Percentiles rank a stretch among this genome's conserved stretches.
Evolutionary conservation across 345 rosid species (phyloP).

Genomic region (Carallia brachiata): DNA sequence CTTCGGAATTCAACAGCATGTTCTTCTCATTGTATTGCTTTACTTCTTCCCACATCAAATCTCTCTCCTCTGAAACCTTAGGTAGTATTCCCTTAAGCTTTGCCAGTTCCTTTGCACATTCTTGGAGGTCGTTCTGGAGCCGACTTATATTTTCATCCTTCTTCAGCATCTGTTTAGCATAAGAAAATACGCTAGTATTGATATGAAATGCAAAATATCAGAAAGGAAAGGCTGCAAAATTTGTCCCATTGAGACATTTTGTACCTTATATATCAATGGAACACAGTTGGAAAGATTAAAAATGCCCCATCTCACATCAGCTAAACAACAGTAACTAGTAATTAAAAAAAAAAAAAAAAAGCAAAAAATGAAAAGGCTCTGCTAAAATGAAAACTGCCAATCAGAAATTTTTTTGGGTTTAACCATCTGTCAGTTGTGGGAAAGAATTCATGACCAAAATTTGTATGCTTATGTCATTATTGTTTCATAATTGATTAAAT

Average conservation of each 20-base stretch:
- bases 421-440: too few species aligned
- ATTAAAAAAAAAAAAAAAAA: too few species aligned
- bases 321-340: too few species aligned
- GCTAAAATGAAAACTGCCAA: too few species aligned
- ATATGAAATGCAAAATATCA: neutral
- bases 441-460: too few species aligned
- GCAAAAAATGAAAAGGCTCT: too few species aligned
- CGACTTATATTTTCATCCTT: conserved; percentile 60
- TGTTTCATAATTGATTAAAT: too few species aligned
- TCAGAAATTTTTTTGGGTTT: too few species aligned
- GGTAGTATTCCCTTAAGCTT: conserved; percentile 51
- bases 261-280: too few species aligned
- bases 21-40: conserved; percentile 75
- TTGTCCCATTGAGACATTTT: neutral
- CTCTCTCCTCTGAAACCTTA: conserved; percentile 77
- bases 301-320: too few species aligned
- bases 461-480: too few species aligned
- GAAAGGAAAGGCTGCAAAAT: neutral
- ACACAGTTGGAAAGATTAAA: too few species aligned
- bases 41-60: conserved; percentile 76
- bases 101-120: conserved; percentile 52
- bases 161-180: conserved; percentile 55
- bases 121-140: conserved; percentile 61
- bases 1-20: conserved; percentile 81
- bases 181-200: neutral